Conservation (phyloP, 768 basidiomycete genomes). For the Amanita rubescens region DNA sequence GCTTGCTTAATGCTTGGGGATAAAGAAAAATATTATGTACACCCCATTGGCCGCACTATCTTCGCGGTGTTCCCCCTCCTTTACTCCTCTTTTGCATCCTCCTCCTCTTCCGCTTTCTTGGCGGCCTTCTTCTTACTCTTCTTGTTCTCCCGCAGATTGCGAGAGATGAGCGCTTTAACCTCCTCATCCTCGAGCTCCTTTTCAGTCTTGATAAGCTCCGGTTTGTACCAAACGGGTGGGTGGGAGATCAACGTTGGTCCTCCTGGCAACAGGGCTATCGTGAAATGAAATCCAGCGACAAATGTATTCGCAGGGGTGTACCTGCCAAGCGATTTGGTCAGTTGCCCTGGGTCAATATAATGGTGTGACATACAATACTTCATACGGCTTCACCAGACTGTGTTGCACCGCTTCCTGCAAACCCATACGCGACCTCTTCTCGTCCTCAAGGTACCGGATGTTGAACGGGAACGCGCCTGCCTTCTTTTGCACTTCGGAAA, state of each 20-base stretch:
- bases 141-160: slow-evolving; percentile 81
- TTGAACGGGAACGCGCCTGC: slow-evolving; percentile 98
- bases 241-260: slow-evolving; percentile 86
- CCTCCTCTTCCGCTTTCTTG: slow-evolving; percentile 45
- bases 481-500: slow-evolving; percentile 97
- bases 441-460: slow-evolving; percentile 87
- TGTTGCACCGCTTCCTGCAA: slow-evolving; percentile 95
- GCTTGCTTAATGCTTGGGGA: neutral
- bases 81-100: slow-evolving; percentile 21
- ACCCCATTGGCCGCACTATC: neutral
- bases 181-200: slow-evolving; percentile 87
- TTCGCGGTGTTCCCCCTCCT: neutral
- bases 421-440: slow-evolving; percentile 92
- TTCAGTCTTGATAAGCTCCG: slow-evolving; percentile 83
- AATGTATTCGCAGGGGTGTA: slow-evolving; percentile 78
- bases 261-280: slow-evolving; percentile 84
- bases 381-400: slow-evolving; percentile 88
- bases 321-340: slow-evolving; percentile 25
- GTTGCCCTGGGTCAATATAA: neutral
- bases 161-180: slow-evolving; percentile 68
- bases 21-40: neutral
- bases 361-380: slow-evolving; percentile 66
- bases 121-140: slow-evolving; percentile 87
- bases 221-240: slow-evolving; percentile 88
- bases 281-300: slow-evolving; percentile 96